Conservation (phyloP, 192 early-diverging fungal genomes). For the Powellomyces hirtus region DNA sequence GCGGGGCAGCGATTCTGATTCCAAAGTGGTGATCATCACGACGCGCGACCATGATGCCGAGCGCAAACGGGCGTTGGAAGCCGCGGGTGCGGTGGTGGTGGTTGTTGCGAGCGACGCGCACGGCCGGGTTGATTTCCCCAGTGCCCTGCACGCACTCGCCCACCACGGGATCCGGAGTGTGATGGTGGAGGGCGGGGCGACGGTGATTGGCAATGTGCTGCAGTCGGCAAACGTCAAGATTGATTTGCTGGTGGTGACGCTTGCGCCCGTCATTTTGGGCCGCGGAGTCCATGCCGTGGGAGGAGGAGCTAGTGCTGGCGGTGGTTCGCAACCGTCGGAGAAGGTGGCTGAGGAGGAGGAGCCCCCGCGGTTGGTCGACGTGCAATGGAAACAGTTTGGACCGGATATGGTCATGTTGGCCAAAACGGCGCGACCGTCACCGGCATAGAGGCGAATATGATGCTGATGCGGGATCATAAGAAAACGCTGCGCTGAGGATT, state of each 20-base stretch:
- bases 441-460: not conserved
- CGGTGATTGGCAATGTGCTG: slow-evolving; percentile 68
- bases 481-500: no score
- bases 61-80: slow-evolving; percentile 40
- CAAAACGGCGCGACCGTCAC: not conserved
- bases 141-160: slow-evolving; percentile 10
- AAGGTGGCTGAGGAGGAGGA: not conserved
- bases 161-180: slow-evolving; percentile 42
- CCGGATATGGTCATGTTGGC: slow-evolving; percentile 52
- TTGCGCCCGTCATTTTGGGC: slow-evolving; percentile 72
- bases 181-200: slow-evolving; percentile 91
- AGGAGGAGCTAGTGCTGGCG: not conserved
- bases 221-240: slow-evolving; percentile 17
- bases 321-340: not conserved
- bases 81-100: slow-evolving; percentile 60
- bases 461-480: no score
- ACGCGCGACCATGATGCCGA: not conserved
- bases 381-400: slow-evolving; percentile 49
- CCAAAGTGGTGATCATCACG: slow-evolving; percentile 11
- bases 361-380: slow-evolving; percentile 13
- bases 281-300: slow-evolving; percentile 36
- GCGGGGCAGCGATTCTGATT: not conserved
- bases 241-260: slow-evolving; percentile 64
- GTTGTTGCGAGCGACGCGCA: slow-evolving; percentile 11
- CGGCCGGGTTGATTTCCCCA: slow-evolving; percentile 12